Evolutionary conservation across 129 eudicot genomes (phyloP), one percentile per base, ranked within the genome.

Genomic region (Lactuca saligna): DNA sequence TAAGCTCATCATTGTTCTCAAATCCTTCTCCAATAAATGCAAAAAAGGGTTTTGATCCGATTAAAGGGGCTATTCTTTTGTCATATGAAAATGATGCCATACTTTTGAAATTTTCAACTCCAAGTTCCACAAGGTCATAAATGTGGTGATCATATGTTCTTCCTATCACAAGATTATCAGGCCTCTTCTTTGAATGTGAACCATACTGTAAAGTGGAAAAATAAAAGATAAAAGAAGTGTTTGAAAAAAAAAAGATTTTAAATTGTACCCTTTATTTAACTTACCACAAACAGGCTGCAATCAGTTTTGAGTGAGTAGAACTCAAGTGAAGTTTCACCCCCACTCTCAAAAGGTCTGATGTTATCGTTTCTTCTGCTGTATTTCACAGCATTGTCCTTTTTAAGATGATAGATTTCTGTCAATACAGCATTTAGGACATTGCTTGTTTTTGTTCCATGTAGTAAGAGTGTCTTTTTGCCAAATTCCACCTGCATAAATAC

Each of bases 21-120:
- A 93, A 93, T 42, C 85, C 99, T 80, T 93, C 97, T 50, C 97
- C 99, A 54, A 93, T 78, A 57, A 93, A 93, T 25, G 92, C 97
- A 70, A 93, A 87, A 68, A 93, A 83, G 4, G 99, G 97, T 75
- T 93, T 93, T 17, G 99, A 82, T 41, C 97, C 99, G 7, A 85
- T 72, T 50, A 67, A 69, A 0, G 99, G 99, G 61, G 99, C 91
- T 39, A 84, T 35, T 69, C 71, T 93, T 78, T 84, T 89, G 72
- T 89, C 95, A 37, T 89, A 87, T 6, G 90, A 79, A 71, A 71
- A 93, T 12, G 99, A 83, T 13, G 69, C 74, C 86, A 89, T 82
- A 75, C 97, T 83, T 85, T 72, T 89, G 61, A 87, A 94, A 78
- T 94, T 87, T 71, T 94, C 97, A 57, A 94, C 84, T 34, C 99